phyloP scores from a whole-genome alignment of 192 early-diverging fungal species.

The Backusella tuberculispora region DNA sequence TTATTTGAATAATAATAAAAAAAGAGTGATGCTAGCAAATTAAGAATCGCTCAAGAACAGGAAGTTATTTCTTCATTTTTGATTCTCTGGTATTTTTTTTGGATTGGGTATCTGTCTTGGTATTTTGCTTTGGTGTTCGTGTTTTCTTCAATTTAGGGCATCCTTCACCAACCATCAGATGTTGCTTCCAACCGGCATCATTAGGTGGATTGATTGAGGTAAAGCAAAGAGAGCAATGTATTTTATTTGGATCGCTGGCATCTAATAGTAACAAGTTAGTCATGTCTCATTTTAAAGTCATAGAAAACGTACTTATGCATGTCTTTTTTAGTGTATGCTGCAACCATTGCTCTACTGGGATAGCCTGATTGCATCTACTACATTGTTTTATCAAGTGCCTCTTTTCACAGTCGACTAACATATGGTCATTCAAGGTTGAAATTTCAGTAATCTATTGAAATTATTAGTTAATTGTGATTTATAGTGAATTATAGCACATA shows the following conservation, averaged over 20 bases:
- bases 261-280: not conserved
- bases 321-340: conserved; percentile 35
- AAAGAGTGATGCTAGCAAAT: no score
- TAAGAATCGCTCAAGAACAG: no score
- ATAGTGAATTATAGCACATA: conserved; percentile 38
- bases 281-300: not conserved
- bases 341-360: conserved; percentile 38
- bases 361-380: conserved; percentile 41
- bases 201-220: conserved; percentile 59
- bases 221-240: conserved; percentile 47
- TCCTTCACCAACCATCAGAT: conserved; percentile 49
- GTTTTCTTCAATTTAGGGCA: conserved; percentile 10
- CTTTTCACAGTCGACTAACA: conserved; percentile 67
- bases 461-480: not conserved
- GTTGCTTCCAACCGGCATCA: conserved; percentile 66
- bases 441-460: conserved; percentile 72
- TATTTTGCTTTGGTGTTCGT: not conserved
- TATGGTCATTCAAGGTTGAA: conserved; percentile 64
- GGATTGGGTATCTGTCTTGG: conserved; percentile 9
- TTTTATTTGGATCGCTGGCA: conserved; percentile 16
- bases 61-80: not conserved
- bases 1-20: no score
- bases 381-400: conserved; percentile 62
- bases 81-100: conserved; percentile 18
- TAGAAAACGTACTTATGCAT: conserved; percentile 21